phyloP scores from a whole-genome alignment of 441 rosid species.

The Corymbia citriodora region DNA sequence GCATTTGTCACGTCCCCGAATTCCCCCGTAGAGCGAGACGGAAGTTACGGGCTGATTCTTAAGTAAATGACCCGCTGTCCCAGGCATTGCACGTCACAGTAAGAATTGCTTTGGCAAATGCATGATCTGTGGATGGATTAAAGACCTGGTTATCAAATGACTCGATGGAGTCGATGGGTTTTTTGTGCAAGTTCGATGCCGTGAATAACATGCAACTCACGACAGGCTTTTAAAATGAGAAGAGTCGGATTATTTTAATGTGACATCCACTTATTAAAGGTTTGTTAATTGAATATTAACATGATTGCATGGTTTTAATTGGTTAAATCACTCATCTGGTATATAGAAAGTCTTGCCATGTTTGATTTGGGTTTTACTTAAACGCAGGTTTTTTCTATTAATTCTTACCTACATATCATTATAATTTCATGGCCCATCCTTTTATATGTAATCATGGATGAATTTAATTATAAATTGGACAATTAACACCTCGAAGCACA shows the following conservation, averaged over 20 bases:
- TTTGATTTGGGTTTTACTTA: not conserved
- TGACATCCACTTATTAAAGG: not conserved
- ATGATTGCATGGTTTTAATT: fast-evolving
- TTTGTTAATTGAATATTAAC: not conserved
- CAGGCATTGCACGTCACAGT: not conserved
- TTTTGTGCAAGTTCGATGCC: not conserved
- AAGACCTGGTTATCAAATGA: not conserved
- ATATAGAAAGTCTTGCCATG: not conserved
- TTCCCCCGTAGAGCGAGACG: not conserved
- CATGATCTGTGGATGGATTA: not conserved
- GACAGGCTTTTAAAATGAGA: fast-evolving
- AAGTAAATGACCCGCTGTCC: not conserved
- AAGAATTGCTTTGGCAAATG: not conserved
- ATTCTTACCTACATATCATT: not conserved
- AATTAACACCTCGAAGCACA: too few relatives aligned
- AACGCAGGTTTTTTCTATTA: not conserved
- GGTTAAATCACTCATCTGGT: not conserved
- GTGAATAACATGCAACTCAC: not conserved
- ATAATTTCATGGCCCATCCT: fast-evolving
- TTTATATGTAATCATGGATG: not conserved
- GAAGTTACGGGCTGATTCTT: fast-evolving
- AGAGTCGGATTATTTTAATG: not conserved
- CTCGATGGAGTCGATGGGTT: fast-evolving
- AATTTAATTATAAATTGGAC: not conserved
- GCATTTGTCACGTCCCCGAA: not conserved